Percentiles rank a stretch among this genome's conserved stretches.
These are phyloP conservation scores for Phialocephala subalpina DNA, from an alignment of 2,329 filamentous ascomycete genomes.

Conservation along the genomic window DNA sequence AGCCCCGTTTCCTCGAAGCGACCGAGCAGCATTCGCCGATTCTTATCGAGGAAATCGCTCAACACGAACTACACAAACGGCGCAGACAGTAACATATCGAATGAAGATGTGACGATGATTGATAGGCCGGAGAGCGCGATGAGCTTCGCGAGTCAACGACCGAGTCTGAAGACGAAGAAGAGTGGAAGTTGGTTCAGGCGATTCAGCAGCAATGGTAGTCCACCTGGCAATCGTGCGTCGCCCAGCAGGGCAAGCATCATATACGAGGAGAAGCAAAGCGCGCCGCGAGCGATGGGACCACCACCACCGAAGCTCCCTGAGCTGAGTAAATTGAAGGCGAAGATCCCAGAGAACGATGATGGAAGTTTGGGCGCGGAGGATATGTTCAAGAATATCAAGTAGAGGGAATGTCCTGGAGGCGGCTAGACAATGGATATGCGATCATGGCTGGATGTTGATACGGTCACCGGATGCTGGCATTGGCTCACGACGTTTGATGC, in stretches of 20 bases:
- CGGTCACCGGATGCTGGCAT: conserved; percentile 33
- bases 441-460: conserved; percentile 34
- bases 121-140: conserved; percentile 40
- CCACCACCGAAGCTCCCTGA: conserved; percentile 46
- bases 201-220: conserved; percentile 26
- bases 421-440: conserved; percentile 33
- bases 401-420: conserved; percentile 16
- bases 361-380: conserved; percentile 43
- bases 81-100: conserved; percentile 34
- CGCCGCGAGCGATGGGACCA: conserved; percentile 33
- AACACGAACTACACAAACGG: conserved; percentile 43
- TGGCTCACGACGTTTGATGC: conserved; percentile 33
- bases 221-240: not conserved
- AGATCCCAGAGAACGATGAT: conserved; percentile 40
- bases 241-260: conserved; percentile 39
- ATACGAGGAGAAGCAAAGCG: conserved; percentile 36
- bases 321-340: conserved; percentile 43
- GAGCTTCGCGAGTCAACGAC: conserved; percentile 36
- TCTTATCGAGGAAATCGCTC: conserved; percentile 46
- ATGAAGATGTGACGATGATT: conserved; percentile 39
- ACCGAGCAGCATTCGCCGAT: conserved; percentile 47
- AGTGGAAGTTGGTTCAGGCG: conserved; percentile 45
- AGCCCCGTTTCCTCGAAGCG: conserved; percentile 40
- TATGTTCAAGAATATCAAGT: conserved; percentile 48
- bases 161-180: conserved; percentile 37